A percentile compares a stretch with the other conserved stretches of the same genome.
Conservation (phyloP, 352 stramenopile genomes). For the Phytophthora europaea region DNA sequence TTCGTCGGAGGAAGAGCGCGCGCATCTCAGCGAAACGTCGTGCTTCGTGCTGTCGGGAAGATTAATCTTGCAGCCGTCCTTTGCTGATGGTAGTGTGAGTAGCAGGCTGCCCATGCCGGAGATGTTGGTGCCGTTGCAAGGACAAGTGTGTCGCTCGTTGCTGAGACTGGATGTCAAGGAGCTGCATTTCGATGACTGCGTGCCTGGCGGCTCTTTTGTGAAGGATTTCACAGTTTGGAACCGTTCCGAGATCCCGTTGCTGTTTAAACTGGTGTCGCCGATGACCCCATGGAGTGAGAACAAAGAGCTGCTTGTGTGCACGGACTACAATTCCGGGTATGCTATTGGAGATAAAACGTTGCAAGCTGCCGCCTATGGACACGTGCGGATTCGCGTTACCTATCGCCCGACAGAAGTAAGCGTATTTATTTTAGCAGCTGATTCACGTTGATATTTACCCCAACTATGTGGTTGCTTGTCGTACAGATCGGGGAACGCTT, state of each 20-base stretch:
- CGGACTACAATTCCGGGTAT: conserved; percentile 90
- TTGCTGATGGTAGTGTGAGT: conserved; percentile 36
- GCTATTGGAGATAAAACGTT: conserved; percentile 84
- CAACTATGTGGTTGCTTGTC: conserved; percentile 10
- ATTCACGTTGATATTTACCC: conserved; percentile 18
- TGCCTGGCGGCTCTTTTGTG: conserved; percentile 87
- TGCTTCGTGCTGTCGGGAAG: conserved; percentile 77
- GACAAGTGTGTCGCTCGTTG: conserved; percentile 85
- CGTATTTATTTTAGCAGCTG: neutral
- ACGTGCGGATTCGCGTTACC: conserved; percentile 88
- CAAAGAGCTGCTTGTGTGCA: conserved; percentile 80
- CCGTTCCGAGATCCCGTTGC: conserved; percentile 87
- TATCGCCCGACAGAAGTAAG: conserved; percentile 84
- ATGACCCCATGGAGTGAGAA: conserved; percentile 74
- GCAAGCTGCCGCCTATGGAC: conserved; percentile 84
- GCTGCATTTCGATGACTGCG: conserved; percentile 91
- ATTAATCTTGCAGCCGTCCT: conserved; percentile 64
- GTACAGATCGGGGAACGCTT: conserved; percentile 83
- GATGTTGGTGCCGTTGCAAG: conserved; percentile 82
- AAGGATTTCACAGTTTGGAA: conserved; percentile 94
- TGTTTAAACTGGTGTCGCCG: conserved; percentile 88
- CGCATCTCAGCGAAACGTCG: conserved; percentile 87
- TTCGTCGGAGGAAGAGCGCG: conserved; percentile 87
- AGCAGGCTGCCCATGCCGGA: conserved; percentile 55
- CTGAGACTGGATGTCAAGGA: conserved; percentile 89